Base-by-base conservation (phyloP, 164 flowering plant genomes). In the Tetracentron sinense region DNA sequence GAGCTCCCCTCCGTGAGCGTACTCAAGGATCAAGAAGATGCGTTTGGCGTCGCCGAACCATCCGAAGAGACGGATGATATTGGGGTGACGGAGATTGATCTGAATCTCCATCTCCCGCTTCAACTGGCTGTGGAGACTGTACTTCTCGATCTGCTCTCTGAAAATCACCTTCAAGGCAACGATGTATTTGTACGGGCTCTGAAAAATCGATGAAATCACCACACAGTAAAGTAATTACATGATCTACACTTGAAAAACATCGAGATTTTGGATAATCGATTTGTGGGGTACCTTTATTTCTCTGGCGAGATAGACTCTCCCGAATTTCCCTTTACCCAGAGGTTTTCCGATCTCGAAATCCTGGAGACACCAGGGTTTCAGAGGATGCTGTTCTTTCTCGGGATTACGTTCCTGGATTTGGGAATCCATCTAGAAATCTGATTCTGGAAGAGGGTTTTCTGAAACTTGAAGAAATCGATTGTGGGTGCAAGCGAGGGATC, bases 311-410 rank as follows among this genome's bases (percentile, higher is more conserved):
- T 93, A 93, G 48, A 90, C 97, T 52, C 88, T 64, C 52, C 97
- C 98, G 67, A 93, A 93, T 64, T 88, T 93, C 38, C 98, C 98
- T 57, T 71, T 76, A 33, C 98, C 96, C 44, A 93, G 92, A 19
- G 97, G 96, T 65, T 79, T 89, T 6, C 92, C 98, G 71, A 90
- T 82, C 56, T 93, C 97, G 81, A 93, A 93, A 73, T 89, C 90
- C 47, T 63, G 35, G 16, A 73, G 65, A 27, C 58, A 49, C 74
- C 77, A 76, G 47, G 31, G 48, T 31, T 59, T 58, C 14, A 2
- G 16, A 30, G 28, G 60, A 17, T 33, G 12, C 49, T 61, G 54
- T 10, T 28, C 30, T 57, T 57, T 30, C 51, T 62, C 19, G 38
- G 30, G 33, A 51, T 22, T 31, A 16, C 57, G 12, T n/a, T 65